Evolutionary conservation across 768 basidiomycete species (phyloP), one percentile per base, ranked within the genome.

Genomic region (Calocera cornea): DNA sequence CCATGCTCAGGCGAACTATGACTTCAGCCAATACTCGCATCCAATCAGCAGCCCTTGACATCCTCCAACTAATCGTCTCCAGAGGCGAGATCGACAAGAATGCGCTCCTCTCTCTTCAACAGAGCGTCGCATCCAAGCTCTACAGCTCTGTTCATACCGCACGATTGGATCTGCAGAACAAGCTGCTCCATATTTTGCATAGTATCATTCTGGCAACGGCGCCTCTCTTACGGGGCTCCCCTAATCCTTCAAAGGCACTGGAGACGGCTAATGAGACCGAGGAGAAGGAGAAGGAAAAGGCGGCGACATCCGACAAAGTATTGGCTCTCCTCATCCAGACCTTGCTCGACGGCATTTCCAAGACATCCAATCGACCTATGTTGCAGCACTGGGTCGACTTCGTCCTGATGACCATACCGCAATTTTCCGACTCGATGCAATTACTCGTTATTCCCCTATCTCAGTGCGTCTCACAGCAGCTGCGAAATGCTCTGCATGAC

Each of bases 371-470:
- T 76, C 84, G 87, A 33, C 82, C 92, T 0, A 83, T 95, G 29
- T 76, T 95, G 34, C 95, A 97, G 73, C 92, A 97, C 72, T 98
- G 95, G 95, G 81, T 98, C 31, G 95, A 98, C 74, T 98, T 99
- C 75, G 82, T 97, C 68, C 82, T 95, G 66, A 90, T 91, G 86
- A 90, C 92, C 0, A 78, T 95, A 19, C 87, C 92, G 2, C 90
- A 92, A 71, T 90, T 93, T 73, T 88, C 89, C 68, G 86, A 86
- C 22, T 79, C 84, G 1, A 78, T 91, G 0, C 84, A 87, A 65
- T 79, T 82, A 11, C 81, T 87, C 38, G 80, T 95, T 27, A 78
- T 83, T 1, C 87, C 92, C 1, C 80, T 98, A 33, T 87, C 83
- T 69, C 92, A 92, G 68, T 89, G 90, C 71, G 74, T 95, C 68